Conservation (phyloP, 2,329 filamentous ascomycete genomes). For the Aspergillus fumigatus region DNA sequence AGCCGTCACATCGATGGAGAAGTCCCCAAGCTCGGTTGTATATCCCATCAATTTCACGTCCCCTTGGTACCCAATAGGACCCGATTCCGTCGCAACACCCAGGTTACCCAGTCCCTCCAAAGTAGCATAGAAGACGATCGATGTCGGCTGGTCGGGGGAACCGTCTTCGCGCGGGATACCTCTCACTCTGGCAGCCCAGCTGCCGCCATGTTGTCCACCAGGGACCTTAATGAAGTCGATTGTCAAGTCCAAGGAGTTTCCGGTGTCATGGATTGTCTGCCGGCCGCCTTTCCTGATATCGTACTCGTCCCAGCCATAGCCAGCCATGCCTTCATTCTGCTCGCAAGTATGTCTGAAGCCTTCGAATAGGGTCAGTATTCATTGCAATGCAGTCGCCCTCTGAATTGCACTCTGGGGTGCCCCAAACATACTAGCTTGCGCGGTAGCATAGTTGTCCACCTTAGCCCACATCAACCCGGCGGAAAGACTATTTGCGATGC, state of each 20-base stretch:
- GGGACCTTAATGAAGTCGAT: conserved; percentile 93
- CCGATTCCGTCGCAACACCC: conserved; percentile 51
- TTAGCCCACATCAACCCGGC: conserved; percentile 85
- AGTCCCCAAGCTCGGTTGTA: conserved; percentile 69
- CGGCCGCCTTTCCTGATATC: conserved; percentile 82
- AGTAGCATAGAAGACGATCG: conserved; percentile 75
- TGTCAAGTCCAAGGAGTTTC: conserved; percentile 83
- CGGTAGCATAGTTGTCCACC: conserved; percentile 70
- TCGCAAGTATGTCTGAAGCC: conserved; percentile 93
- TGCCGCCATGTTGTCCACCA: conserved; percentile 78
- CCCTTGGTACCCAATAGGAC: conserved; percentile 51
- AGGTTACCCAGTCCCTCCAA: conserved; percentile 72
- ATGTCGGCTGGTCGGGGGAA: conserved; percentile 63
- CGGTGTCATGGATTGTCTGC: conserved; percentile 85
- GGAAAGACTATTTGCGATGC: conserved; percentile 74
- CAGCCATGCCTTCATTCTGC: conserved; percentile 87
- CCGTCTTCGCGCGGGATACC: conserved; percentile 70
- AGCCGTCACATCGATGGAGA: conserved; percentile 71
- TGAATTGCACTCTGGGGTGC: neutral
- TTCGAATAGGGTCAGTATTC: conserved; percentile 37
- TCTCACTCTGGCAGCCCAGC: conserved; percentile 85
- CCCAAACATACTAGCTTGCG: conserved; percentile 65
- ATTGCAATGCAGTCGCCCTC: neutral
- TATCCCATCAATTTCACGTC: conserved; percentile 67
- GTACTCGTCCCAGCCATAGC: conserved; percentile 98